Percentiles rank a stretch among this genome's conserved stretches.
These are phyloP conservation scores for Helotiales sp. DNA, from an alignment of 2,329 filamentous ascomycete species.

Conservation along the genomic window DNA sequence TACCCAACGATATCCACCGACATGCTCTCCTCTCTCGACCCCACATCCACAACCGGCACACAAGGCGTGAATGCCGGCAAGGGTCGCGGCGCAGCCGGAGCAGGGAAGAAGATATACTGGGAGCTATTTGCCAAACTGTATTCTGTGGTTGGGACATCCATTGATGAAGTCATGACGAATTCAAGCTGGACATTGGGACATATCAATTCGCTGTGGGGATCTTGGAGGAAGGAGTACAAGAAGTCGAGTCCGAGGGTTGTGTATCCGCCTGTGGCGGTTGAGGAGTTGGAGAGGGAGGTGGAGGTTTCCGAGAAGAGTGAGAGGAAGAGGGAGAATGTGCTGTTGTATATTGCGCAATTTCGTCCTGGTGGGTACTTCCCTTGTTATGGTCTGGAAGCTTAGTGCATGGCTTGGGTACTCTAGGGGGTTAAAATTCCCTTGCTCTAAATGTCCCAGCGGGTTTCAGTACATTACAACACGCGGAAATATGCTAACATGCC, in stretches of 20 bases:
- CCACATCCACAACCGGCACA: slow-evolving; percentile 58
- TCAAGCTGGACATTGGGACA: slow-evolving; percentile 92
- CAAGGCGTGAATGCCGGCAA: slow-evolving; percentile 84
- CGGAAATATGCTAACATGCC: neutral
- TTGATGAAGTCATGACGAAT: slow-evolving; percentile 98
- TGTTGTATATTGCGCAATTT: slow-evolving; percentile 97
- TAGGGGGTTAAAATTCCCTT: neutral
- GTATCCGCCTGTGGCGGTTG: slow-evolving; percentile 90
- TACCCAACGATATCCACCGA: slow-evolving; percentile 98
- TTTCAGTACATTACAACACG: neutral
- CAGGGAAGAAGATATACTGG: slow-evolving; percentile 84
- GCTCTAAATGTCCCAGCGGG: neutral
- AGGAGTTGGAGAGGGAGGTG: slow-evolving; percentile 78
- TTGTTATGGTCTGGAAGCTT: neutral
- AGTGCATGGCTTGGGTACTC: neutral
- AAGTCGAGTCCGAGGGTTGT: slow-evolving; percentile 68
- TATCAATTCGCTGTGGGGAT: slow-evolving; percentile 80
- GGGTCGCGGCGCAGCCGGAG: slow-evolving; percentile 73
- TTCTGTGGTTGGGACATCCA: slow-evolving; percentile 77
- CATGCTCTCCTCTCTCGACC: slow-evolving; percentile 86
- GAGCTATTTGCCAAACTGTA: slow-evolving; percentile 81
- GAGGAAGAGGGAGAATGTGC: slow-evolving; percentile 67
- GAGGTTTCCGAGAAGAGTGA: slow-evolving; percentile 73
- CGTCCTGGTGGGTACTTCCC: slow-evolving; percentile 57
- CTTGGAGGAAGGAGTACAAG: slow-evolving; percentile 52